These are phyloP conservation scores for Cystobasidium slooffiae DNA, from an alignment of 1,284 basidiomycete species.

Conservation along the genomic window DNA sequence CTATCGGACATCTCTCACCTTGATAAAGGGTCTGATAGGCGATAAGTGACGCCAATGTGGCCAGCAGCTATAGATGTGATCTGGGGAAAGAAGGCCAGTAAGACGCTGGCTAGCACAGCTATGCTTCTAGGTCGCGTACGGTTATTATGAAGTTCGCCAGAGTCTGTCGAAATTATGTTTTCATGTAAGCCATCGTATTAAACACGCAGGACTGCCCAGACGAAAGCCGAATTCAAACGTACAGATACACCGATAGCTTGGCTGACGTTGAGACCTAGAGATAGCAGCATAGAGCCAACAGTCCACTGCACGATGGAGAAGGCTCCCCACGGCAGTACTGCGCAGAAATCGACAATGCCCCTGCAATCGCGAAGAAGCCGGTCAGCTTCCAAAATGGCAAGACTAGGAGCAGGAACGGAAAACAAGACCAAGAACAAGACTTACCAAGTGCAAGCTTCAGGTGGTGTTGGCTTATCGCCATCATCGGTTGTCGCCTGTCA, in stretches of 20 bases:
- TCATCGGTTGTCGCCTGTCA: background rate
- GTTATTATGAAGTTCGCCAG: background rate
- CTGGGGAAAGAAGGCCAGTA: background rate
- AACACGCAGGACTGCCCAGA: no score
- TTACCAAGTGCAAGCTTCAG: background rate
- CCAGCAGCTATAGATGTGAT: slow-evolving; percentile 9
- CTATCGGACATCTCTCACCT: background rate
- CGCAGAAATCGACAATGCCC: slow-evolving; percentile 20
- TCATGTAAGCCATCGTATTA: no score
- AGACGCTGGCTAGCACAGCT: background rate
- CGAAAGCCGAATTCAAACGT: no score
- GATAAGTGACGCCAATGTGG: background rate
- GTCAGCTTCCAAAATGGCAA: no score
- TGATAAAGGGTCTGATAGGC: slow-evolving; percentile 14
- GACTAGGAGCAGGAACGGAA: background rate
- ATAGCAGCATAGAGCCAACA: slow-evolving; percentile 5
- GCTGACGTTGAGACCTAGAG: slow-evolving; percentile 26
- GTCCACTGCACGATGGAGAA: slow-evolving; percentile 31
- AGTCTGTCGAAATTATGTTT: background rate
- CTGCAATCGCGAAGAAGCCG: background rate
- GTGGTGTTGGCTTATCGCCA: slow-evolving; percentile 1
- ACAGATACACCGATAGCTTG: slow-evolving; percentile 26
- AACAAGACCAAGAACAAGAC: background rate
- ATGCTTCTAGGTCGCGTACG: background rate
- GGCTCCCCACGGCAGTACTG: slow-evolving; percentile 7